phyloP scores from a whole-genome alignment of 306 rosid species.

The Cucurbita argyrosperma region DNA sequence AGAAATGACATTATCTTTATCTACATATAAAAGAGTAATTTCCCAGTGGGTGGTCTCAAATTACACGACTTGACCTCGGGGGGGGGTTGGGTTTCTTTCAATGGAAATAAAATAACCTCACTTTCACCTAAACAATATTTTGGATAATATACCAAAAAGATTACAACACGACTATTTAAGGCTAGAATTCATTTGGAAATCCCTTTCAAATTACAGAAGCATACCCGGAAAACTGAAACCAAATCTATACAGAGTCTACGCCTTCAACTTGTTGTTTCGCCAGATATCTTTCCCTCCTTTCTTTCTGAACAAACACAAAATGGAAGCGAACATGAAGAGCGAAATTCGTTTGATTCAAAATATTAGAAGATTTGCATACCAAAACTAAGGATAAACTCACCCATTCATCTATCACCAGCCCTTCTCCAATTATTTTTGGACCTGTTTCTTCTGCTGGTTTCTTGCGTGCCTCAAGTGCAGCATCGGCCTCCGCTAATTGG shows the following conservation, averaged over 20 bases:
- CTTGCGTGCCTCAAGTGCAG: slow-evolving; percentile 64
- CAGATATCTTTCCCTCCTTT: slow-evolving; percentile 91
- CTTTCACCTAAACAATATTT: slow-evolving; percentile 3
- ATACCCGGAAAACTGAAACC: slow-evolving; percentile 11
- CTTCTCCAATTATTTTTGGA: slow-evolving; percentile 68
- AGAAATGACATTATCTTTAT: slow-evolving; percentile 1
- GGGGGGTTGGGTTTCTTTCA: not conserved
- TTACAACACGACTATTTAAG: not conserved
- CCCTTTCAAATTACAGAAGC: slow-evolving; percentile 7
- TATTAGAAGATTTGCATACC: not conserved
- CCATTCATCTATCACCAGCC: slow-evolving; percentile 97
- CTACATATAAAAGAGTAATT: not conserved
- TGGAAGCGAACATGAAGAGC: not conserved
- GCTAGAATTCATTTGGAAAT: not conserved
- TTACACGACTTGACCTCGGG: slow-evolving; percentile 4
- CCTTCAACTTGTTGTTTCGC: slow-evolving; percentile 82
- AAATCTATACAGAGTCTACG: slow-evolving; percentile 51
- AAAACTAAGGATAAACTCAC: slow-evolving; percentile 24
- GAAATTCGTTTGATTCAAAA: not conserved
- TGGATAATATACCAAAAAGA: not conserved
- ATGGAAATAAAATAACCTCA: not conserved
- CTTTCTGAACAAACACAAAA: slow-evolving; percentile 42
- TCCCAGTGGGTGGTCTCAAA: not conserved
- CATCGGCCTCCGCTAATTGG: slow-evolving; percentile 69
- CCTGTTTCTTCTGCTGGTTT: slow-evolving; percentile 66